A percentile compares a stretch with the other conserved stretches of the same genome.
These are phyloP conservation scores for Ailanthus altissimus DNA, from an alignment of 345 rosid species.

Conservation along the genomic window DNA sequence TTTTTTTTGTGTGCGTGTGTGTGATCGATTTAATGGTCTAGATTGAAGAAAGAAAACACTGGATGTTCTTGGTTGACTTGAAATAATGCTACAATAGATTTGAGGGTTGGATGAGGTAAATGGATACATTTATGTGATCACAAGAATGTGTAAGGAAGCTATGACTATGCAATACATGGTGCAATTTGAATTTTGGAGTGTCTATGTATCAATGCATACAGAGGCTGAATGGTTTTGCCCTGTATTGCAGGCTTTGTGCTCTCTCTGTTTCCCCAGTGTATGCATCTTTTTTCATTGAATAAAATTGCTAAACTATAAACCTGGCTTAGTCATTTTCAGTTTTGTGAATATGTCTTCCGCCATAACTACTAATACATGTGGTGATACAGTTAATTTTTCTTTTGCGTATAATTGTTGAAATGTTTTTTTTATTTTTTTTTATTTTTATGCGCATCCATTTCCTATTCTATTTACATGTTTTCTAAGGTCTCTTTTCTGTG, in stretches of 20 bases:
- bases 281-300: too few relatives aligned
- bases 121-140: not conserved
- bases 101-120: not conserved
- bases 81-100: not conserved
- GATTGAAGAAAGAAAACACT: not conserved
- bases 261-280: not conserved
- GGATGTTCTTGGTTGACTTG: not conserved
- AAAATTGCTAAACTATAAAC: too few relatives aligned
- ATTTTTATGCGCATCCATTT: not conserved
- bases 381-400: not conserved
- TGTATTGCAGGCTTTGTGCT: not conserved
- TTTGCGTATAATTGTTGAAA: too few relatives aligned
- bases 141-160: not conserved
- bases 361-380: not conserved
- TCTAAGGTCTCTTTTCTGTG: conserved; percentile 20
- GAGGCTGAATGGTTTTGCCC: not conserved
- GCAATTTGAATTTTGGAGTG: not conserved
- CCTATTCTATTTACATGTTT: conserved; percentile 14
- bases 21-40: not conserved
- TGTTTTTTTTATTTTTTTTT: not conserved
- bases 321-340: conserved; percentile 8
- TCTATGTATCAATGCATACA: not conserved
- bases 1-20: not conserved
- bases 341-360: conserved; percentile 1
- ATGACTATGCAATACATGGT: not conserved